Evolutionary conservation across 139 green algal genomes (phyloP), one percentile per base, ranked within the genome.

Genomic region (Trebouxia sp.): DNA sequence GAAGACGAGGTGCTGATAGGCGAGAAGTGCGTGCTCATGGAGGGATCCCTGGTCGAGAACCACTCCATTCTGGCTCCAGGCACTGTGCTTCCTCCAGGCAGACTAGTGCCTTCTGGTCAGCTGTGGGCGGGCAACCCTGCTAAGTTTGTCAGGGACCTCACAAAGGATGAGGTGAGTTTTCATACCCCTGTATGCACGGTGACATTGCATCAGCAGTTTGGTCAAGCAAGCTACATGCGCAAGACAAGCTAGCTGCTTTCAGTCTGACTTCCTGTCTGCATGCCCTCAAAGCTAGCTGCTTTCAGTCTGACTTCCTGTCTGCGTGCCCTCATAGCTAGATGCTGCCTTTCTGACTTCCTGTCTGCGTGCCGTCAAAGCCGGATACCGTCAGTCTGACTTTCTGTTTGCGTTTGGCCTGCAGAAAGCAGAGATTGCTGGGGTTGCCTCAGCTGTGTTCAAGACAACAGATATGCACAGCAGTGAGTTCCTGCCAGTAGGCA

Each of bases 121-220:
- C 81, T 97, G 76, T 98, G 94, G 94, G 93, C 84, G 3, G 94
- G 94, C 55, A 93, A 91, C 79, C 94, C 94, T 28, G 94, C 93
- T 0, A 83, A 81, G 20, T 96, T 92, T 67, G 84, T 97, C 6
- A 89, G 94, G 9, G 87, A 94, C 65, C 83, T 97, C 38, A 96
- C 72, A 7, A 81, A 80, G 56, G 80, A 84, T 24, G 80, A 84
- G 80, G 80, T 78, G 37, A 75, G 53, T 3, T 26, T 37, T 56
- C 30, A 20, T 51, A 58, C 2, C 2, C 22, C 50, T 58, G 50
- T 22, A 17, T 58, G 50, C 50, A 6, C 50, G 4, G 3, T 58
- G 50, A 58, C 50, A 10, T 2, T 3, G n/a, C n/a, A n/a, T n/a
- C n/a, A n/a, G n/a, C n/a, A n/a, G n/a, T n/a, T 6, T 3, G 20